phyloP scores from a whole-genome alignment of 768 basidiomycete species.

The Terana coerulea region DNA sequence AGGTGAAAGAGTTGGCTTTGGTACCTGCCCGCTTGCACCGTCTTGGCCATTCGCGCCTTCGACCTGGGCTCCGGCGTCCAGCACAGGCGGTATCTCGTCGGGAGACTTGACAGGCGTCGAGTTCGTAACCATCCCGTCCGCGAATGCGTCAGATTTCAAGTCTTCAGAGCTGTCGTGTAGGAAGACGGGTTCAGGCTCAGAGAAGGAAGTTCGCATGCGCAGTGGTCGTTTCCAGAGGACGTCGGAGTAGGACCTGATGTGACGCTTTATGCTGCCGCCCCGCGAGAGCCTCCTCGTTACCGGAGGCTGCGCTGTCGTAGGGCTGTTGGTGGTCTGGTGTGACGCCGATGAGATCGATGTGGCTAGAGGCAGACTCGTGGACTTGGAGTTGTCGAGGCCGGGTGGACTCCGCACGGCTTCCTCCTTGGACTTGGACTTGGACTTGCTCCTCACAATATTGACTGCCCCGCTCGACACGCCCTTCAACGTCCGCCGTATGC shows the following conservation, averaged over 20 bases:
- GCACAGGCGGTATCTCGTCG: background rate
- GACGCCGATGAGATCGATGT: slow-evolving; percentile 5
- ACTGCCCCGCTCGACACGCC: too few species aligned
- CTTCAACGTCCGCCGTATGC: slow-evolving; percentile 9
- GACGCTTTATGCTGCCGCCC: slow-evolving; percentile 3
- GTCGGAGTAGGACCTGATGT: slow-evolving; percentile 6
- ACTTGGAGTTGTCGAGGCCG: background rate
- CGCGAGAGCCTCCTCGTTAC: background rate
- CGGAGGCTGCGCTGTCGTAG: background rate
- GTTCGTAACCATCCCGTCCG: background rate
- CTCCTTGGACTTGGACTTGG: background rate
- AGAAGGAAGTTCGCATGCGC: background rate
- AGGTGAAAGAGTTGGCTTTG: background rate
- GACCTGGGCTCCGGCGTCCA: background rate
- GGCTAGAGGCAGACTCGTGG: slow-evolving; percentile 2
- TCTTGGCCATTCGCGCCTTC: background rate
- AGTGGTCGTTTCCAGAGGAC: slow-evolving; percentile 4
- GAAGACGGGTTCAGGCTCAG: background rate
- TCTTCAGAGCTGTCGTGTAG: background rate
- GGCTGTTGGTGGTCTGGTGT: background rate
- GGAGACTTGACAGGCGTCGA: background rate
- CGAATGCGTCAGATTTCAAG: too few species aligned
- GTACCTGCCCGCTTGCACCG: too few species aligned
- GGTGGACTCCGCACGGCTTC: background rate
- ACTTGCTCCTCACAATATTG: background rate